phyloP scores from a whole-genome alignment of 73 alveolate genomes.

The Paramecium primaurelia region DNA sequence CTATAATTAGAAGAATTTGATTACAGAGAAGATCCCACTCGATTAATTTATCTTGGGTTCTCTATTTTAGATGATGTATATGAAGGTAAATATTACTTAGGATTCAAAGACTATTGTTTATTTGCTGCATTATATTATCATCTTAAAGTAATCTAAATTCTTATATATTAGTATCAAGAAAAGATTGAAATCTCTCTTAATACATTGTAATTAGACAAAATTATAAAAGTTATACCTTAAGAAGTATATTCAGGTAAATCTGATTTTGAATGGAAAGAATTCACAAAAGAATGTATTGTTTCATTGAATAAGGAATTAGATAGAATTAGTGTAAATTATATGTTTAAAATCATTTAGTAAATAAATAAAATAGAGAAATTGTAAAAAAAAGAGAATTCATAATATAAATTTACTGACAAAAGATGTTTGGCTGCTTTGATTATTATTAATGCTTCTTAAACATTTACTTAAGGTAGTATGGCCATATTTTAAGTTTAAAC shows the following conservation, averaged over 20 bases:
- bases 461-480: not conserved
- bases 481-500: constrained; percentile 11
- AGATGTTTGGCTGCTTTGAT: not conserved
- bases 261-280: not conserved
- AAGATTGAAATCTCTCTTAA: not conserved
- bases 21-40: not conserved
- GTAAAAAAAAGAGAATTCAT: not conserved
- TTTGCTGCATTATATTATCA: constrained; percentile 22
- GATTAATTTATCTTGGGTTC: not conserved
- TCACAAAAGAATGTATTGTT: not conserved
- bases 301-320: not conserved
- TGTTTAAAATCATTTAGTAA: not conserved
- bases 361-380: not conserved
- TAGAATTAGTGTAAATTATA: not conserved
- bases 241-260: not conserved
- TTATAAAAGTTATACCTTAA: not conserved
- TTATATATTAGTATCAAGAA: not conserved
- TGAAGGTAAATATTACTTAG: not conserved
- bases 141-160: not conserved
- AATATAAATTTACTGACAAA: not conserved
- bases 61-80: not conserved
- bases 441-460: not conserved
- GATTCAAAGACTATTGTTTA: constrained; percentile 5
- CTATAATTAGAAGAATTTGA: not conserved
- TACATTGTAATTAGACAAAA: not conserved